phyloP scores from a whole-genome alignment of 257 asterid genomes.

The Nicotiana tomentosiformis region DNA sequence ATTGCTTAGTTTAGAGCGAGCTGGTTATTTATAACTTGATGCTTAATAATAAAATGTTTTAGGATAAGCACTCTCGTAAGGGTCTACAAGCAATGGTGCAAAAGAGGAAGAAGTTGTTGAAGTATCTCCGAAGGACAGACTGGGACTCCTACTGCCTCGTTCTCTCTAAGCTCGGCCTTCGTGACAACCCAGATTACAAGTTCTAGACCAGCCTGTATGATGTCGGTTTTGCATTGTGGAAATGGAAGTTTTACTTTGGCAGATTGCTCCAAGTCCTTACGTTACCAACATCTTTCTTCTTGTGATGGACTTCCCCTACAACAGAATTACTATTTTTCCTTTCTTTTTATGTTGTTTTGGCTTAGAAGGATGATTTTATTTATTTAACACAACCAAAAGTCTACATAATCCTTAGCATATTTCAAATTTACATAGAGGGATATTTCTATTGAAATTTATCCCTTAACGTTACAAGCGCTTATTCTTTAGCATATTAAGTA shows the following conservation, averaged over 20 bases:
- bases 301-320: background rate
- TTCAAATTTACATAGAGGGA: too few relatives aligned
- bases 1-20: background rate
- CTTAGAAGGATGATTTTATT: background rate
- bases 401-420: too few relatives aligned
- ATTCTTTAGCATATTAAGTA: background rate
- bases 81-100: slow-evolving; percentile 75
- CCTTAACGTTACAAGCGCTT: background rate
- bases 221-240: background rate
- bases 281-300: background rate
- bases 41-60: background rate
- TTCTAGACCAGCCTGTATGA: slow-evolving; percentile 21
- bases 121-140: slow-evolving; percentile 72
- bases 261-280: background rate
- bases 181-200: slow-evolving; percentile 60
- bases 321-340: too few relatives aligned
- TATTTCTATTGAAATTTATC: background rate
- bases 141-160: slow-evolving; percentile 77
- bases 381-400: background rate
- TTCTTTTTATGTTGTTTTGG: too few relatives aligned
- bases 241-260: background rate
- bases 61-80: slow-evolving; percentile 89
- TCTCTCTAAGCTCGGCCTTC: slow-evolving; percentile 71
- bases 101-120: slow-evolving; percentile 66
- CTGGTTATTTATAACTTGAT: background rate